phyloP scores from a whole-genome alignment of 1,284 basidiomycete species.

The Pholiota adiposa region DNA sequence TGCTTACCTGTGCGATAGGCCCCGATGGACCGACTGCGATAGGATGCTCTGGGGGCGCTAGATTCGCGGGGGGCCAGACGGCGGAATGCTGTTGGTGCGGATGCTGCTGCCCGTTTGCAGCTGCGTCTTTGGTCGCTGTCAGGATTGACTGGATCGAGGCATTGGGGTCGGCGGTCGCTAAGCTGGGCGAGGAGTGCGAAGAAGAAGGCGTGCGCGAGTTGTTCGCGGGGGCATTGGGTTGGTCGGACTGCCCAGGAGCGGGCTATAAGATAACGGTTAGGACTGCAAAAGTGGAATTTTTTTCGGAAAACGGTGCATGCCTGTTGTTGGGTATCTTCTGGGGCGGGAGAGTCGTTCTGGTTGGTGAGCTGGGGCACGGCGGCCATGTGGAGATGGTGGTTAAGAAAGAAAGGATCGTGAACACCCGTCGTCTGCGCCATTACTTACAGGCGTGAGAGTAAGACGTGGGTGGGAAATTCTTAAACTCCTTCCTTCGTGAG shows the following conservation, averaged over 20 bases:
- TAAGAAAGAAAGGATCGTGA: slow-evolving; percentile 44
- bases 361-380: slow-evolving; percentile 24
- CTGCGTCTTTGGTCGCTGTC: slow-evolving; percentile 48
- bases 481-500: slow-evolving; percentile 30
- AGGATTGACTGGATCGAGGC: slow-evolving; percentile 69
- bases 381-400: slow-evolving; percentile 46
- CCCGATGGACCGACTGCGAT: slow-evolving; percentile 17
- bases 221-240: slow-evolving; percentile 32
- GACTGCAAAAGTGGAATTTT: slow-evolving; percentile 6
- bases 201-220: slow-evolving; percentile 36
- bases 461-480: slow-evolving; percentile 33
- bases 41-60: background rate
- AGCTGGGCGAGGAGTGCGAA: slow-evolving; percentile 37
- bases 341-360: slow-evolving; percentile 25
- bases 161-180: slow-evolving; percentile 52
- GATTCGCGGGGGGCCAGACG: slow-evolving; percentile 1
- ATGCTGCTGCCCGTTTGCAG: slow-evolving; percentile 40
- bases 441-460: slow-evolving; percentile 45
- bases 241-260: background rate
- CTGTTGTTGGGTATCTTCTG: slow-evolving; percentile 31
- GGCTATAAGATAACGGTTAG: slow-evolving; percentile 13
- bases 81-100: slow-evolving; percentile 33
- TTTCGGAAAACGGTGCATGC: slow-evolving; percentile 18
- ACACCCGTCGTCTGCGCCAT: slow-evolving; percentile 36
- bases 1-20: slow-evolving; percentile 35